These are phyloP conservation scores for Phyllosticta ampelicida DNA, from an alignment of 2,329 filamentous ascomycete genomes.

Conservation along the genomic window DNA sequence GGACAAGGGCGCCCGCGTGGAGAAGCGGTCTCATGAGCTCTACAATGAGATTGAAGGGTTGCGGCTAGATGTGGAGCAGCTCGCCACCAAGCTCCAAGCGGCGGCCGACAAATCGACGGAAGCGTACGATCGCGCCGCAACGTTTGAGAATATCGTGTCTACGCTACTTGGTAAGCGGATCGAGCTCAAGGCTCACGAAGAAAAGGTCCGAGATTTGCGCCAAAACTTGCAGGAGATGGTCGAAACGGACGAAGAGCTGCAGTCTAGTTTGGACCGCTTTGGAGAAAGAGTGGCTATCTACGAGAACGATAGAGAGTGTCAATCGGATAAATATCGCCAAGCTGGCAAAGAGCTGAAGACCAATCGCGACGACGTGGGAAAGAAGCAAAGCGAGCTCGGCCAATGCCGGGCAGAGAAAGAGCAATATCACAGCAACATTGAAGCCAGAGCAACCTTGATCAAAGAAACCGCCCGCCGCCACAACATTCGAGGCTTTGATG, in stretches of 20 bases:
- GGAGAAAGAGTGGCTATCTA: slow-evolving; percentile 61
- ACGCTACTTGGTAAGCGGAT: slow-evolving; percentile 67
- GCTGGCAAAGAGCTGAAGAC: slow-evolving; percentile 44
- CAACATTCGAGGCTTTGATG: slow-evolving; percentile 74
- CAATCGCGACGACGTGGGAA: slow-evolving; percentile 31
- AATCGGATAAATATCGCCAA: slow-evolving; percentile 54
- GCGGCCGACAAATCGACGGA: slow-evolving; percentile 44
- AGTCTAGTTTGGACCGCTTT: slow-evolving; percentile 63
- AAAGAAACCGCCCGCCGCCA: slow-evolving; percentile 67
- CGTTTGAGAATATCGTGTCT: slow-evolving; percentile 63
- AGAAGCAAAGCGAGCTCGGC: slow-evolving; percentile 54
- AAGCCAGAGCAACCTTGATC: slow-evolving; percentile 60
- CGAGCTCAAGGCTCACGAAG: slow-evolving; percentile 58
- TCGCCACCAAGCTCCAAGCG: slow-evolving; percentile 24
- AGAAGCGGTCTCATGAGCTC: slow-evolving; percentile 45
- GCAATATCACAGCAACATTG: slow-evolving; percentile 71
- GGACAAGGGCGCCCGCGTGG: slow-evolving; percentile 60
- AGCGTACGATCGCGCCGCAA: slow-evolving; percentile 61
- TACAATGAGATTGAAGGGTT: slow-evolving; percentile 53
- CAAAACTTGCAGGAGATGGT: slow-evolving; percentile 63
- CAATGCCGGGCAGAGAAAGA: slow-evolving; percentile 78
- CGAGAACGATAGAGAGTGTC: slow-evolving; percentile 50
- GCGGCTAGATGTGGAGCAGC: slow-evolving; percentile 15
- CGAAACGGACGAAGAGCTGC: slow-evolving; percentile 67
- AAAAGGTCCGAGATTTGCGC: slow-evolving; percentile 59